phyloP scores from a whole-genome alignment of 805 yeast genomes.

The Spathaspora boniae region DNA sequence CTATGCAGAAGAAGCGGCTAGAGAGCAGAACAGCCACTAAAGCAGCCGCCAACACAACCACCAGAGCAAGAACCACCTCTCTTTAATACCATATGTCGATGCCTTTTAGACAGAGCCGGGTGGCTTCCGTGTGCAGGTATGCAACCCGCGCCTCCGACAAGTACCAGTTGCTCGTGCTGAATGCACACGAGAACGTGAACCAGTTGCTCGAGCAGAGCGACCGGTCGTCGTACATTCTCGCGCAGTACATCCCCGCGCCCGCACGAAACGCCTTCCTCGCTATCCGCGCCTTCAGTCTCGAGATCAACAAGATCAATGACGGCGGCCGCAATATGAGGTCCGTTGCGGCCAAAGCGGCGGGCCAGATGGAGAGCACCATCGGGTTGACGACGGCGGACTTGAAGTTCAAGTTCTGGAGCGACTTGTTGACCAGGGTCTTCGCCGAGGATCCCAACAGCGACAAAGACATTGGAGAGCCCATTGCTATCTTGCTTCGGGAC shows the following conservation, averaged over 20 bases:
- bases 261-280: conserved; percentile 63
- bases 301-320: conserved; percentile 48
- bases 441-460: conserved; percentile 25
- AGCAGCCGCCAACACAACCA: no score
- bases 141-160: background rate
- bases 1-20: background rate
- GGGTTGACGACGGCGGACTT: conserved; percentile 44
- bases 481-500: conserved; percentile 54
- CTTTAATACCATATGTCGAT: background rate
- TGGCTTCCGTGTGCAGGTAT: background rate
- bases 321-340: conserved; percentile 23
- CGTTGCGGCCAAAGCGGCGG: conserved; percentile 28
- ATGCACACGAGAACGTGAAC: conserved; percentile 42
- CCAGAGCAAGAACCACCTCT: background rate
- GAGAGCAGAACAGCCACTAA: background rate
- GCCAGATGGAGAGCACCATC: conserved; percentile 25
- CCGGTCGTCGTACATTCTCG: conserved; percentile 59
- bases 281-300: conserved; percentile 61
- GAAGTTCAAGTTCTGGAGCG: conserved; percentile 75
- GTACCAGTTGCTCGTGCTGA: conserved; percentile 13
- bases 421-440: conserved; percentile 48
- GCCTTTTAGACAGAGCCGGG: background rate
- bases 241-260: conserved; percentile 66
- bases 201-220: conserved; percentile 48
- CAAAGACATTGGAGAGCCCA: conserved; percentile 56